Evolutionary conservation across 345 rosid genomes (phyloP).

Genomic region (Eutrema japonicum): DNA sequence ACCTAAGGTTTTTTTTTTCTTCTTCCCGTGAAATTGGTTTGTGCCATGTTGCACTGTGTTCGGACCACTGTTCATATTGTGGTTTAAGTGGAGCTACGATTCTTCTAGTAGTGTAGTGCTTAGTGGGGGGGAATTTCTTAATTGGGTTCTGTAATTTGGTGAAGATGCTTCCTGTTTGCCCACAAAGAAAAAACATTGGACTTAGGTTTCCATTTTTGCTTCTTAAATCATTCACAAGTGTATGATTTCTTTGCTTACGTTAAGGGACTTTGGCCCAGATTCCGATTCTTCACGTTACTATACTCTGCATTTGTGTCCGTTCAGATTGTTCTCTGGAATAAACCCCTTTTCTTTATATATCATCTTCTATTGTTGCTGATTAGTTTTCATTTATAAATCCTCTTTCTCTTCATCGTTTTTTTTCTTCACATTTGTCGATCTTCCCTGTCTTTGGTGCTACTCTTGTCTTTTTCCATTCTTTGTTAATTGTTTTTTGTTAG

Average conservation of each 20-base stretch:
- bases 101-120: conserved; percentile 18
- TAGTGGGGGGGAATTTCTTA: conserved; percentile 30
- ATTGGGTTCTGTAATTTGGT: conserved; percentile 33
- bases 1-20: not conserved
- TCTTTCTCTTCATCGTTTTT: conserved; percentile 52
- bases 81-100: conserved; percentile 22
- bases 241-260: conserved; percentile 33
- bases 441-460: conserved; percentile 50
- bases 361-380: conserved; percentile 19
- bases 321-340: conserved; percentile 62
- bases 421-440: conserved; percentile 59
- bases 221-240: conserved; percentile 29
- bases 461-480: conserved; percentile 32
- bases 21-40: conserved; percentile 35
- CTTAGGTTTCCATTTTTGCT: conserved; percentile 32
- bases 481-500: conserved; percentile 27
- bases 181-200: conserved; percentile 26
- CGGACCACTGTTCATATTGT: conserved; percentile 26
- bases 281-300: conserved; percentile 46
- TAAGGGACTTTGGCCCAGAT: conserved; percentile 22
- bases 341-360: conserved; percentile 36
- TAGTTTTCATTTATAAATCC: conserved; percentile 28
- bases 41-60: not conserved
- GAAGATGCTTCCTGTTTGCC: conserved; percentile 40
- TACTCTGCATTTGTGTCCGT: conserved; percentile 51